A percentile compares a stretch with the other conserved stretches of the same genome.
Evolutionary conservation across 2,329 filamentous ascomycete species (phyloP).

Genomic region (Calonectria pauciramosa): DNA sequence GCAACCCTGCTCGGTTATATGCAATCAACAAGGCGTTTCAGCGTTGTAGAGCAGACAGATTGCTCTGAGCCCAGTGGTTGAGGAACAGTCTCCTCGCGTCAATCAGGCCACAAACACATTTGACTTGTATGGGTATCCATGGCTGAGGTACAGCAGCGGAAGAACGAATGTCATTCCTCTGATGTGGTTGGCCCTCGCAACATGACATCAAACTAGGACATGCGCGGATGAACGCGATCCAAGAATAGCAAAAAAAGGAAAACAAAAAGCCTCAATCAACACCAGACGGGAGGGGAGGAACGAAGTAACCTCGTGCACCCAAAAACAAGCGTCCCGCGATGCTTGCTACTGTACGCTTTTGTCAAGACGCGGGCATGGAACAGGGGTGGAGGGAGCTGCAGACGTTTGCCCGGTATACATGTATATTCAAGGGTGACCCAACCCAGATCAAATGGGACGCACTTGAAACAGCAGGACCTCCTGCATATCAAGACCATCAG

Average conservation of each 20-base stretch:
- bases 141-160: not conserved
- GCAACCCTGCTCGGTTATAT: not conserved
- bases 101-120: not conserved
- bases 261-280: not conserved
- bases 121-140: not conserved
- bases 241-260: not conserved
- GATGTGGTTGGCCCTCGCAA: slow-evolving; percentile 1
- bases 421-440: not conserved
- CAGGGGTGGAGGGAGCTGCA: slow-evolving; percentile 2
- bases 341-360: not conserved
- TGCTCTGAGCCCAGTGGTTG: not conserved
- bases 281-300: not conserved
- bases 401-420: not conserved
- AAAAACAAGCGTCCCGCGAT: not conserved
- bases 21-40: not conserved
- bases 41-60: not conserved
- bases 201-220: not conserved
- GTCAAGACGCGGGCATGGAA: not conserved
- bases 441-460: slow-evolving; percentile 2
- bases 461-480: slow-evolving; percentile 1
- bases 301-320: not conserved
- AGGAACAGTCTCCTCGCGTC: not conserved
- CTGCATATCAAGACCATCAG: not conserved
- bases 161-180: not conserved
- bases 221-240: not conserved